Conservation (phyloP, 805 yeast genomes). For the Candida ipomoeae region DNA sequence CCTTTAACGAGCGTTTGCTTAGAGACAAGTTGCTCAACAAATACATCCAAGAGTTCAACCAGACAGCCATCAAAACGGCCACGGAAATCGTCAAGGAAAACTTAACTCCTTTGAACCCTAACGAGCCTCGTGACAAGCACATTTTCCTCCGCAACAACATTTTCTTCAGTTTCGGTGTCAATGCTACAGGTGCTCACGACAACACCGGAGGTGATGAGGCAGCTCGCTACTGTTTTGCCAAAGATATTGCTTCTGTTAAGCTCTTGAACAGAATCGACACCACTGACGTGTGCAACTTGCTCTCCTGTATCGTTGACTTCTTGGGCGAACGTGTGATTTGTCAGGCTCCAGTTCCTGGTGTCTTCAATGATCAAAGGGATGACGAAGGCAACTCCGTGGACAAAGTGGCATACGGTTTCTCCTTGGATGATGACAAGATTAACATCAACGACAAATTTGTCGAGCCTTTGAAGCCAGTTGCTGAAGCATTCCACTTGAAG, state of each 20-base stretch:
- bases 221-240: conserved; percentile 71
- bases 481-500: conserved; percentile 75
- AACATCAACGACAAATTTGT: conserved; percentile 51
- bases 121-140: conserved; percentile 55
- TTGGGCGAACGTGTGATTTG: conserved; percentile 85
- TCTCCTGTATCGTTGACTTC: conserved; percentile 85
- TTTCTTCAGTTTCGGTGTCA: conserved; percentile 74
- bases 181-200: conserved; percentile 59
- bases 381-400: conserved; percentile 15
- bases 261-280: conserved; percentile 63
- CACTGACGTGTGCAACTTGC: conserved; percentile 61
- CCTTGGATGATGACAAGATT: conserved; percentile 54
- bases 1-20: conserved; percentile 62
- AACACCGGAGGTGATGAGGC: conserved; percentile 79
- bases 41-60: conserved; percentile 70
- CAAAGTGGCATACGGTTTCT: conserved; percentile 70
- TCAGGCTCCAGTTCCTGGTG: conserved; percentile 96
- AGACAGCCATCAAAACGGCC: conserved; percentile 76
- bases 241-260: conserved; percentile 72
- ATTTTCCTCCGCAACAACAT: conserved; percentile 79
- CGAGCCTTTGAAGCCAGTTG: conserved; percentile 53
- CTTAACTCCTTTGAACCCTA: conserved; percentile 75
- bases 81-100: conserved; percentile 70
- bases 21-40: conserved; percentile 74
- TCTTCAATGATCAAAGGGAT: conserved; percentile 43